Percentiles rank a stretch among this genome's conserved stretches.
Conservation (phyloP, 495 filamentous ascomycete species). For the Clavariopsis aquatica region DNA sequence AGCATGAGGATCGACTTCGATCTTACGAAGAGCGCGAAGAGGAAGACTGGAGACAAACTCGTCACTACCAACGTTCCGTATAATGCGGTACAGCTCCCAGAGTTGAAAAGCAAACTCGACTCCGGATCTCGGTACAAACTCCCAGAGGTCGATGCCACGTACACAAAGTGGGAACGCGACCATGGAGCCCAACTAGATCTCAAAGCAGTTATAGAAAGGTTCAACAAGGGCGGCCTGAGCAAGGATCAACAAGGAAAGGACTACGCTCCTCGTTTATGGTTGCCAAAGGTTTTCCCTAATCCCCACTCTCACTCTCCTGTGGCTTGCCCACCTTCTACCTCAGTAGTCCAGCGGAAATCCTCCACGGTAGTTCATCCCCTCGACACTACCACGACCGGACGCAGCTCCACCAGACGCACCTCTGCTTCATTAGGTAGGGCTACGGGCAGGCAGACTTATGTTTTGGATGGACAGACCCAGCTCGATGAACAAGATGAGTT, state of each 20-base stretch:
- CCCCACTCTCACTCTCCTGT: not conserved
- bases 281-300: not conserved
- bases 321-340: no score
- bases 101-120: conserved; percentile 1
- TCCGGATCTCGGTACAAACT: conserved; percentile 28
- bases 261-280: conserved; percentile 26
- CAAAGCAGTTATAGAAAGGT: not conserved
- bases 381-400: no score
- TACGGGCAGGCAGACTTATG: no score
- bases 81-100: not conserved
- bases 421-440: no score
- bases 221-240: not conserved
- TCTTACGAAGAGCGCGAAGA: conserved; percentile 18
- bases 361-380: no score
- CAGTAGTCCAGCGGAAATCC: no score
- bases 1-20: conserved; percentile 29
- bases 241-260: conserved; percentile 13
- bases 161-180: not conserved
- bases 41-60: not conserved
- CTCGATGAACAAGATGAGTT: no score
- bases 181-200: no score
- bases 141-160: conserved; percentile 5
- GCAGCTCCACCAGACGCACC: no score
- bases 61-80: conserved; percentile 24
- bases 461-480: no score